A percentile compares a stretch with the other conserved stretches of the same genome.
Conservation (phyloP, 306 rosid genomes). For the Cicer yamashitae region DNA sequence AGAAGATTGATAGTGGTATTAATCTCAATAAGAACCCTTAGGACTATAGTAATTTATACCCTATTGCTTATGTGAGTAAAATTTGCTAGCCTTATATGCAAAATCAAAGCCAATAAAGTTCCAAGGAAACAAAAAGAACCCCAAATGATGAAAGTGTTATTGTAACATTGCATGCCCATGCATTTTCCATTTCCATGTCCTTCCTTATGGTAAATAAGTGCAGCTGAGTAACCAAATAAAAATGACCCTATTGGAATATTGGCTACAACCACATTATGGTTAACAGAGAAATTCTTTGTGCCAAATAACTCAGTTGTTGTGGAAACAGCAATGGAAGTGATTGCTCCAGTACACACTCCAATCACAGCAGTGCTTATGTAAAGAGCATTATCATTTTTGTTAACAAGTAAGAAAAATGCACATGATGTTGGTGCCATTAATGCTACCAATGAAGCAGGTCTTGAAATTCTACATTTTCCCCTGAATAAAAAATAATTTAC, state of each 20-base stretch:
- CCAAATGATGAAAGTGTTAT: constrained; percentile 68
- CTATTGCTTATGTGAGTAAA: constrained; percentile 53
- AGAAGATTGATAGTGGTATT: too few species aligned
- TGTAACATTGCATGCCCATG: constrained; percentile 74
- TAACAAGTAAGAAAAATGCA: constrained; percentile 67
- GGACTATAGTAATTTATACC: background rate
- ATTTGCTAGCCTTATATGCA: constrained; percentile 62
- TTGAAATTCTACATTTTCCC: constrained; percentile 58
- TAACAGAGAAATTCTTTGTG: constrained; percentile 66
- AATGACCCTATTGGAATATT: constrained; percentile 86
- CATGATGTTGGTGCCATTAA: constrained; percentile 62
- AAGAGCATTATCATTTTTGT: constrained; percentile 51
- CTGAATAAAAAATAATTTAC: constrained; percentile 41
- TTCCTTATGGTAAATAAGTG: constrained; percentile 55
- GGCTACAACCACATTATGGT: constrained; percentile 82
- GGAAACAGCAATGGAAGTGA: constrained; percentile 74
- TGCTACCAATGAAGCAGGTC: constrained; percentile 56
- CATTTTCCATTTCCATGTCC: constrained; percentile 60
- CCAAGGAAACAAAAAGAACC: constrained; percentile 66
- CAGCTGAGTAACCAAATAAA: constrained; percentile 64
- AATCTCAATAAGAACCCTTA: too few species aligned
- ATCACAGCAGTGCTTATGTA: constrained; percentile 67
- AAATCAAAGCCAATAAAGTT: constrained; percentile 58
- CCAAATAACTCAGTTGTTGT: constrained; percentile 83
- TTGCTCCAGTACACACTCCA: constrained; percentile 81